phyloP scores from a whole-genome alignment of 2,329 filamentous ascomycete genomes.

The Tolypocladium sp. region DNA sequence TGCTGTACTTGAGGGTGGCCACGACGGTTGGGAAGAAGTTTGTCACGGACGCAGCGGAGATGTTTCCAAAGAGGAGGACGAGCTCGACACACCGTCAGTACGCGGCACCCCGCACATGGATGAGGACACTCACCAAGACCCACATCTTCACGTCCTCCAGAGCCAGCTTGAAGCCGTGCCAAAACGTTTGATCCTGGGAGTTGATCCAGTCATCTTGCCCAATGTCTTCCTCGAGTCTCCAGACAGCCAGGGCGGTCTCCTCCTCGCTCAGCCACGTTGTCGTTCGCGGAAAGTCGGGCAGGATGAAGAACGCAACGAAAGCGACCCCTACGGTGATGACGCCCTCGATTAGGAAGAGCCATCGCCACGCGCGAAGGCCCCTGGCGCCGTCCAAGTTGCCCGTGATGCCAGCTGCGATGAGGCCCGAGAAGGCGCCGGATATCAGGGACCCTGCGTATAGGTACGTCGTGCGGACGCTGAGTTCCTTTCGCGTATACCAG shows the following conservation, averaged over 20 bases:
- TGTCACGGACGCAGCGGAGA: slow-evolving; percentile 45
- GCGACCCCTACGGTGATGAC: slow-evolving; percentile 55
- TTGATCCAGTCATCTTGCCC: slow-evolving; percentile 55
- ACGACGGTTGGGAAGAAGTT: slow-evolving; percentile 68
- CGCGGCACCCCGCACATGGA: background rate
- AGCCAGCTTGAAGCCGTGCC: slow-evolving; percentile 44
- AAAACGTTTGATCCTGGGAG: slow-evolving; percentile 44
- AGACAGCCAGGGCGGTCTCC: slow-evolving; percentile 47
- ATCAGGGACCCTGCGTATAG: slow-evolving; percentile 62
- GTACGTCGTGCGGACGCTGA: slow-evolving; percentile 55
- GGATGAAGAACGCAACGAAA: slow-evolving; percentile 41
- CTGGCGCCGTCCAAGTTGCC: slow-evolving; percentile 49
- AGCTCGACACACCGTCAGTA: slow-evolving; percentile 23
- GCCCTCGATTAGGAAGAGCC: slow-evolving; percentile 53
- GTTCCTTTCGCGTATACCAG: slow-evolving; percentile 64
- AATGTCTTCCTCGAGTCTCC: slow-evolving; percentile 55
- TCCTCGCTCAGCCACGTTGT: slow-evolving; percentile 29
- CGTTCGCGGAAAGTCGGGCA: slow-evolving; percentile 36
- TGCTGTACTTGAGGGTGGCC: slow-evolving; percentile 52
- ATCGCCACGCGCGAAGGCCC: slow-evolving; percentile 54
- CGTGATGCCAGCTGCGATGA: slow-evolving; percentile 56
- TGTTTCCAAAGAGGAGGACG: slow-evolving; percentile 46
- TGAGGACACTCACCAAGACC: slow-evolving; percentile 34
- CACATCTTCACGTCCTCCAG: slow-evolving; percentile 52
- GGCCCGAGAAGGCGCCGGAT: slow-evolving; percentile 62